Base-by-base conservation (phyloP, 2,329 filamentous ascomycete genomes). In the Trichoderma breve region DNA sequence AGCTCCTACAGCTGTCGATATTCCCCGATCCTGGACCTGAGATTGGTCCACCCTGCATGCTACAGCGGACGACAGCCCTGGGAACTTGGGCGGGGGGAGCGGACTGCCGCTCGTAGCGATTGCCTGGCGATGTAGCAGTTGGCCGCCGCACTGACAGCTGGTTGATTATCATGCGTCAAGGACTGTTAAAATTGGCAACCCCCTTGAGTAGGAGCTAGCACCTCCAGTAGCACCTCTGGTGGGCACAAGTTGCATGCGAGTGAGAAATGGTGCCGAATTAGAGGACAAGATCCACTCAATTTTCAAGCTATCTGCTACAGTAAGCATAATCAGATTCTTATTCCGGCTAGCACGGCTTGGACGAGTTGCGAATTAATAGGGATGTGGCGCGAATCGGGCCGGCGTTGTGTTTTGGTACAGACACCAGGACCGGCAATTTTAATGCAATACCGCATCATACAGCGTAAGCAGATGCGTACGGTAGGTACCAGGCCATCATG, bases 261-360 rank as follows among this genome's bases (percentile, higher is more conserved):
- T 43, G 39, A 26, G 36, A 60, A 60, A 39, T 60, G 24, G 34
- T 32, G 65, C 55, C 53, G 36, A 47, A 60, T 43, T 24, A 36
- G 53, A 57, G 53, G 36, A 26, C n/a, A 32, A 24, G 36, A 43
- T 47, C 65, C 65, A 68, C 65, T 34, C 53, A 24, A 60, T 9
- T 67, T 39, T 6, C 15, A 68, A 3, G 36, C 65, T 51, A 60
- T 60, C 21, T 60, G 65, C 21, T 47, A 68, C 65, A 47, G 65
- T 68, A 68, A 68, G 55, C 53, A 30, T 60, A 60, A 68, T 24
- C 34, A 68, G 55, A 68, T 68, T 68, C 65, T 68, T 68, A 60
- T 43, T 68, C 43, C 9, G 65, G 65, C 53, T 60, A 60, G 65
- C 21, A 18, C 11, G 21, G 6, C 58, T n/a, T 47, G 30, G 8